Base-by-base conservation (phyloP, 1,284 basidiomycete genomes). In the Tylopilus orsonianus region DNA sequence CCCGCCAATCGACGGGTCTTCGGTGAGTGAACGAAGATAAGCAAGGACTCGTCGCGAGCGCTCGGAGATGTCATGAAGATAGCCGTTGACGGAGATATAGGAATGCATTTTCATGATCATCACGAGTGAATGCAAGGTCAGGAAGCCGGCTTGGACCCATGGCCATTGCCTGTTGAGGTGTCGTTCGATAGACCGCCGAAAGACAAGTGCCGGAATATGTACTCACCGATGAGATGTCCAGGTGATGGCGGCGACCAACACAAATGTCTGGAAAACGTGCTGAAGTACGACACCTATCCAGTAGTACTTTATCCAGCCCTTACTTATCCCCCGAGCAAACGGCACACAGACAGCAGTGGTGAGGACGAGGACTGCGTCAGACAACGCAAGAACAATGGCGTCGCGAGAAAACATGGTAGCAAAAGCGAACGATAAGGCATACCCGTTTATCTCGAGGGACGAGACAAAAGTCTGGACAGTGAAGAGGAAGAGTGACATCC, bases 101-200 rank as follows among this genome's bases (percentile, higher is more conserved):
- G 93, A 97, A 71, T 98, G 94, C 76, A 97, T 83, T 69, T 97
- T 97, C 93, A 97, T 97, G 58, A 96, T 81, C 85, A 96, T 88
- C 48, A 85, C 85, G 8, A 97, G 72, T 12, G 87, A 83, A 67
- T 95, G 96, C n/a, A 98, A 71, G 0, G 93, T 95, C 44, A 98
- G 76, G 71, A 94, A 98, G 8, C 95, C 95, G 0, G 93, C 93
- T 68, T 99, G 96, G 2, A 98, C 95, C 95, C 96, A 97, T 32
- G 93, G 93, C 95, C 94, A 98, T 57, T 93, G 80, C 45, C 91
- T 86, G 56, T 12, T 26, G 33, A 24, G 32, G 34, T n/a, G 37
- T 9, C 26, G 14, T 39, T 51, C 18, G 24, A 30, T 8, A 9
- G 27, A 46, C 16, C 20, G 29, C 46, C 3, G 32, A 24, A n/a